Evolutionary conservation across 805 yeast species (phyloP), one percentile per base, ranked within the genome.

Genomic region (Novakomyces olei): DNA sequence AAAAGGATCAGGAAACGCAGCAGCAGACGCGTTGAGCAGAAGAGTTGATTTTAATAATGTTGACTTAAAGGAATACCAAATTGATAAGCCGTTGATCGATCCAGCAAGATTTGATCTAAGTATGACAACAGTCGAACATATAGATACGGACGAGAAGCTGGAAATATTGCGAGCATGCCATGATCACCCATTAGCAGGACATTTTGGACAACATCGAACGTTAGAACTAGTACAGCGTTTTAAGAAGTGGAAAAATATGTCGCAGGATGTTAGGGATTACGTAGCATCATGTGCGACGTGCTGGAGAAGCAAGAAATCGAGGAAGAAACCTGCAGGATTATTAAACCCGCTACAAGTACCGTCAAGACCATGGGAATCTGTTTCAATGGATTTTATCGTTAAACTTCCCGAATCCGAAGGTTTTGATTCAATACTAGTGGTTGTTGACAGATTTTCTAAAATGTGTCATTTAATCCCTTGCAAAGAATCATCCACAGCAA

Each of bases 371-470:
- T 39, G 43, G 43, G 17, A 9, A 5, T 18, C 25, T 6, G 14
- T 39, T 19, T 29, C 37, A 7, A 30, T 43, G 41, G 47, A 43
- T 25, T 35, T 43, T 25, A 19, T 43, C 5, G 26, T 37, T 10
- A 42, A 37, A 4, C 17, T 42, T 9, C n/a, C n/a, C n/a, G 42
- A 41, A 1, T 15, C 20, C 7, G 18, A 27, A 6, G 39, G 40
- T 5, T 27, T 15, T 20, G 34, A 43, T 23, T n/a, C 26, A 7
- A 33, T 43, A 12, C n/a, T 41, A 3, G 47, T 42, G 3, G 39
- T 43, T 5, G 42, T 41, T 1, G 41, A 41, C 33, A 20, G 41
- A 15, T 28, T 43, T n/a, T 33, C 46, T 3, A 43, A 43, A 27
- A 22, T 32, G 12, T 38, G 36, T n/a, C 46, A 37, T 20, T 42